These are phyloP conservation scores for Kodamaea fungicola DNA, from an alignment of 1,139 yeast genomes.

Conservation along the genomic window DNA sequence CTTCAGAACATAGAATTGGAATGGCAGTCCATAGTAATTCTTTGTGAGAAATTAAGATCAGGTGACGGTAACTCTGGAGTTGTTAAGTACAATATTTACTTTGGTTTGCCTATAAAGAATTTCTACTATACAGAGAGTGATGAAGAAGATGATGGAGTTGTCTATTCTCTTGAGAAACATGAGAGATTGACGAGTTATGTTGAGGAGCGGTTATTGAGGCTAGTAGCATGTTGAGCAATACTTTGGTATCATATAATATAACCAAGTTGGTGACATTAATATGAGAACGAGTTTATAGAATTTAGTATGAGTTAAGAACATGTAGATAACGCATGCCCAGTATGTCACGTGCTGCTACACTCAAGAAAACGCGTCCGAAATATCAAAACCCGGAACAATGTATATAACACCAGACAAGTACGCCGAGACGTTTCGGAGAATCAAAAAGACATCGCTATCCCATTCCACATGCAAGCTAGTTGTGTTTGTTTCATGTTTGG, in stretches of 20 bases:
- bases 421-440: constrained; percentile 55
- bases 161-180: neutral
- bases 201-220: neutral
- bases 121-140: neutral
- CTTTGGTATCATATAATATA: too few species aligned
- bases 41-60: neutral
- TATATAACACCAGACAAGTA: constrained; percentile 62
- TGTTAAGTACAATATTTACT: neutral
- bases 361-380: neutral
- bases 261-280: too few species aligned
- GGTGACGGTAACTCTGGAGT: neutral
- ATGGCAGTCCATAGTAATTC: neutral
- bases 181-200: neutral
- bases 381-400: constrained; percentile 34
- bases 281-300: too few species aligned
- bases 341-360: too few species aligned
- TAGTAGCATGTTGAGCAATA: neutral
- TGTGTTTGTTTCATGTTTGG: constrained; percentile 84
- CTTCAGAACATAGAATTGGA: neutral
- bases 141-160: neutral
- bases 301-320: too few species aligned
- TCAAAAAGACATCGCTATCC: constrained; percentile 62
- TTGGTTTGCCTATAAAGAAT: neutral
- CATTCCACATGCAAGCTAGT: constrained; percentile 90
- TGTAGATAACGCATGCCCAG: too few species aligned